Evolutionary conservation across 2,329 filamentous ascomycete species (phyloP).

Genomic region (Colletotrichum incanum): DNA sequence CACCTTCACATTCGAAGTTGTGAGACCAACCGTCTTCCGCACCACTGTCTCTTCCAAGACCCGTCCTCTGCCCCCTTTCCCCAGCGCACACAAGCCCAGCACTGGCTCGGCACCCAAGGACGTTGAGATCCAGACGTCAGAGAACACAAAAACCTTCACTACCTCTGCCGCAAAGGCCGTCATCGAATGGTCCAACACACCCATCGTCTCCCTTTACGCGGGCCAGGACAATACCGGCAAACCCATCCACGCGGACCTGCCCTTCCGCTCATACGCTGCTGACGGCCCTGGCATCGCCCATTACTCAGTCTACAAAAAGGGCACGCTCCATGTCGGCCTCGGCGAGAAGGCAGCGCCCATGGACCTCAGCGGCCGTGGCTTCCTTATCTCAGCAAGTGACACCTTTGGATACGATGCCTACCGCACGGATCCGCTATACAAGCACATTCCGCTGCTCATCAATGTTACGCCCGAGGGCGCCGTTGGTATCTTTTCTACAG

Average conservation of each 20-base stretch:
- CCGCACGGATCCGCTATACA: conserved; percentile 81
- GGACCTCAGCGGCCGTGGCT: conserved; percentile 78
- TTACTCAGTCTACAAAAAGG: conserved; percentile 74
- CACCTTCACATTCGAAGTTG: conserved; percentile 74
- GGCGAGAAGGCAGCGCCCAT: conserved; percentile 83
- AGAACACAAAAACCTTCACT: conserved; percentile 49
- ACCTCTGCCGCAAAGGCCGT: conserved; percentile 59
- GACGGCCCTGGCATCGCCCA: conserved; percentile 75
- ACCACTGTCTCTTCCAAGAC: conserved; percentile 75
- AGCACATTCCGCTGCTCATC: conserved; percentile 81
- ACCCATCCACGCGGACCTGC: conserved; percentile 74
- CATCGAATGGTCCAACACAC: conserved; percentile 72
- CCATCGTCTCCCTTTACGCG: conserved; percentile 67
- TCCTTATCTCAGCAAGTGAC: conserved; percentile 78
- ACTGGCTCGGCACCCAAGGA: conserved; percentile 14
- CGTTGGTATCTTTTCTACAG: conserved; percentile 78
- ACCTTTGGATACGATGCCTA: conserved; percentile 82
- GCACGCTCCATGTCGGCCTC: conserved; percentile 78
- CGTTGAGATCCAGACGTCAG: conserved; percentile 49
- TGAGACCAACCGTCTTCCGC: conserved; percentile 76
- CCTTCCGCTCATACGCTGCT: conserved; percentile 75
- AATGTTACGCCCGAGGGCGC: conserved; percentile 76
- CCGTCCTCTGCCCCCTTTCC: conserved; percentile 77
- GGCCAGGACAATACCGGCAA: conserved; percentile 63
- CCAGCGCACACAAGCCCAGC: conserved; percentile 67